Evolutionary conservation across 768 basidiomycete species (phyloP), one percentile per base, ranked within the genome.

Genomic region (Mycena maculata): DNA sequence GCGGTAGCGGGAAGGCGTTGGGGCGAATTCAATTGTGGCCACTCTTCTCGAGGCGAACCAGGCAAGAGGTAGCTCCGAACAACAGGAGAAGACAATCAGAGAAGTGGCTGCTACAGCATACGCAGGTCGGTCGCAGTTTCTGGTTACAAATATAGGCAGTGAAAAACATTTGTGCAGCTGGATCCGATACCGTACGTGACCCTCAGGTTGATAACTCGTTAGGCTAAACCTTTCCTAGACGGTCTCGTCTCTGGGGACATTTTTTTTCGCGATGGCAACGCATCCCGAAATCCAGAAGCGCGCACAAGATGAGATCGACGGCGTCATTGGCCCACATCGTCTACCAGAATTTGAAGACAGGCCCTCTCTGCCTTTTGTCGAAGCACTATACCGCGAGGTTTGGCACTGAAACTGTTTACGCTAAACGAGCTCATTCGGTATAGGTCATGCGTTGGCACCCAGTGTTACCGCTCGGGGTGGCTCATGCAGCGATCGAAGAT

Each of bases 61-160:
- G 13, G 56, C 30, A 2, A 52, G 63, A 20, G 61, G 42, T 18
- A 22, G 30, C 3, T 42, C 49, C 9, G 30, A 74, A 67, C 20
- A 36, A 33, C 27, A 28, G 27, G 45, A 75, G 42, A 57, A 45
- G 4, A 67, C 70, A 4, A 77, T 78, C 55, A 75, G 75, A 61
- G 73, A 69, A n/a, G 73, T 78, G 27, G 76, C 75, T 6, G 77
- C 76, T 1, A 76, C 74, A 1, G 75, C 72, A 2, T 78, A 79
- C 56, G 74, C 72, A 6, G 76, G 80, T 79, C 52, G 30, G 20
- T 33, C 54, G 68, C 42, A 22, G 4, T 18, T 12, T 16, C 12
- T 50, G 1, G 3, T 39, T 45, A 12, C 1, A 13, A 58, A 10
- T 15, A 20, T 28, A 28, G 30, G n/a, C 30, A 31, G 8, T 36